phyloP scores from a whole-genome alignment of 495 filamentous ascomycete species.

The Trichocladium antarcticum region DNA sequence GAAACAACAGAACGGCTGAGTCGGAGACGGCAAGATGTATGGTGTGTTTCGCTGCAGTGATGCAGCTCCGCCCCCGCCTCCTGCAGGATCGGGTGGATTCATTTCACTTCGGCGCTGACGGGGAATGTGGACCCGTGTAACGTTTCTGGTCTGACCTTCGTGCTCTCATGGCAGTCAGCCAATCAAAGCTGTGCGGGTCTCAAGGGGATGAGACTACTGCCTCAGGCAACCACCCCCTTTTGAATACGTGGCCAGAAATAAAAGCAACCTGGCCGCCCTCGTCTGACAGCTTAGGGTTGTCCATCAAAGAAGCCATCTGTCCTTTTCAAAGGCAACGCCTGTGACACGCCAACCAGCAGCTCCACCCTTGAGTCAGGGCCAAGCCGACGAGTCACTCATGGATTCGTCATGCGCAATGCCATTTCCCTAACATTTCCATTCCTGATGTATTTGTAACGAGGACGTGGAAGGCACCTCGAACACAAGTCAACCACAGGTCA shows the following conservation, averaged over 20 bases:
- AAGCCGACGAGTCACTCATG: slow-evolving; percentile 16
- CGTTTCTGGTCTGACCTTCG: no score
- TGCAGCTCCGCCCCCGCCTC: no score
- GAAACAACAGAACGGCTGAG: no score
- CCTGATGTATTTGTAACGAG: slow-evolving; percentile 33
- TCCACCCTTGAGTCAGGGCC: slow-evolving; percentile 2
- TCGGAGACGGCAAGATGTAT: no score
- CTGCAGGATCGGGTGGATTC: no score
- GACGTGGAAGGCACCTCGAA: slow-evolving; percentile 35
- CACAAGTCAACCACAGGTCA: slow-evolving; percentile 9
- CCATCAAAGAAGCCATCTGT: slow-evolving; percentile 21
- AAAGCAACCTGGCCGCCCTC: slow-evolving; percentile 21
- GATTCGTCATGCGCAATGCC: slow-evolving; percentile 24
- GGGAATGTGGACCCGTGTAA: no score
- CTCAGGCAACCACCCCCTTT: slow-evolving; percentile 23
- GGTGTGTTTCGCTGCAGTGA: no score
- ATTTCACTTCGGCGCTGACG: no score
- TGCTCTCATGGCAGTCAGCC: no score
- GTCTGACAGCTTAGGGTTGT: slow-evolving; percentile 5
- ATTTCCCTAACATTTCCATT: slow-evolving; percentile 10
- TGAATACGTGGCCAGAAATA: slow-evolving; percentile 28
- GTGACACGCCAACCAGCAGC: slow-evolving; percentile 17
- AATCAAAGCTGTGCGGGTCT: slow-evolving; percentile 17
- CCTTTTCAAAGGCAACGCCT: slow-evolving; percentile 12
- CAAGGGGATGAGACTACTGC: slow-evolving; percentile 5